Base-by-base conservation (phyloP, 768 basidiomycete species). In the Cystobasidium onofrii region DNA sequence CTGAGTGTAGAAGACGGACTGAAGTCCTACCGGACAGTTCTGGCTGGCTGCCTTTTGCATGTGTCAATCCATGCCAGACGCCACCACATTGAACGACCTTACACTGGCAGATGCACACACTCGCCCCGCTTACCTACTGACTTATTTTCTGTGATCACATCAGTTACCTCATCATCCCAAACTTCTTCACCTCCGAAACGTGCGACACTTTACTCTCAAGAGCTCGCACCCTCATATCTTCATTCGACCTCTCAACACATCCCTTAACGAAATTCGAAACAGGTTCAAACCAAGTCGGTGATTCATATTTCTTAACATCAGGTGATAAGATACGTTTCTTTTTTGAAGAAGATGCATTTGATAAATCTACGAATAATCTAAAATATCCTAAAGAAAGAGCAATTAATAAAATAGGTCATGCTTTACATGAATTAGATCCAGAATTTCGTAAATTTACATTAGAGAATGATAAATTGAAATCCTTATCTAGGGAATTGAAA, bases 261-360 rank as follows among this genome's bases (percentile, higher is more conserved):
- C 94, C 96, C 1, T 81, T 88, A 92, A 98, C 93, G 15, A 90
- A 87, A 79, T 99, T 99, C 82, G 90, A 89, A 18, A 93, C 92
- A 80, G 74, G 54, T 25, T 43, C 25, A 20, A 23, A 75, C 31
- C 60, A 66, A 29, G 74, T 74, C 29, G 70, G 52, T 27, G 93
- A 98, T 79, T 87, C 91, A 36, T 98, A 98, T 81, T 99, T 99
- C 79, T 83, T 99, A 60, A 86, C 83, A 34, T 93, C 91, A 0
- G 91, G 92, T 1, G 92, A 97, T 81, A 96, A 96, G 77, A 78
- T 78, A 61, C 72, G 78, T 29, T 64, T 54, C 6, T 98, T 99
- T 81, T 84, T 99, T 54, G 96, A 98, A 80, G 88, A 91, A 77
- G 91, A 89, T 63, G 92, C 94, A 0, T 83, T 96, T 6, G 86